Evolutionary conservation across 2,329 filamentous ascomycete genomes (phyloP).

Genomic region (Hirsutella rhossiliensis): DNA sequence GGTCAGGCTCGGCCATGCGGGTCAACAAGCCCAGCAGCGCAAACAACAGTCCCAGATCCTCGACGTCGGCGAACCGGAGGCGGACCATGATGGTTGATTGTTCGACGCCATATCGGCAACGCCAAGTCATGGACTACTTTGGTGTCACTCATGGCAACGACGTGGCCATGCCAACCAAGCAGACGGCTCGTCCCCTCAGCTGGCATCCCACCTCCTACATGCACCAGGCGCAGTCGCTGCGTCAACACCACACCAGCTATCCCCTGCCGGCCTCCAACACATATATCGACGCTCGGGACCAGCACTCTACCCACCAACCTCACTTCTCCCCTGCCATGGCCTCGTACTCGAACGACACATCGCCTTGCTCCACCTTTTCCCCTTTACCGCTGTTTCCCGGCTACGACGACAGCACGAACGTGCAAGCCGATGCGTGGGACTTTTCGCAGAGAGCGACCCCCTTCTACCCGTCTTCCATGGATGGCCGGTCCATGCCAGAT

Average conservation of each 20-base stretch:
- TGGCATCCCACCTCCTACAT: constrained; percentile 59
- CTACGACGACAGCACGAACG: constrained; percentile 25
- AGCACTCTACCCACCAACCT: constrained; percentile 24
- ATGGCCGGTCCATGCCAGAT: constrained; percentile 13
- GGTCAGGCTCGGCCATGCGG: constrained; percentile 39
- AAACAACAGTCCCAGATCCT: constrained; percentile 54
- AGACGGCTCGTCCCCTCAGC: constrained; percentile 33
- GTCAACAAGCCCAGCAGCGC: constrained; percentile 55
- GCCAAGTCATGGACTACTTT: constrained; percentile 30
- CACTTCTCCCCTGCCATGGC: constrained; percentile 39
- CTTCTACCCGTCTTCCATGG: constrained; percentile 12
- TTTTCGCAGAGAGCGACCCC: constrained; percentile 16
- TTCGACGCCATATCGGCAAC: constrained; percentile 30
- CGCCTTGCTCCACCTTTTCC: constrained; percentile 42
- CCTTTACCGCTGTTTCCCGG: constrained; percentile 33
- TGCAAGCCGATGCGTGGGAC: constrained; percentile 26
- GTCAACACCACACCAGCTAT: constrained; percentile 25
- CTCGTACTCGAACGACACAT: constrained; percentile 45
- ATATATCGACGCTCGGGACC: constrained; percentile 28
- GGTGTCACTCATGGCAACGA: constrained; percentile 1
- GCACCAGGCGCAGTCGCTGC: constrained; percentile 22
- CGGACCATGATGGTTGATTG: constrained; percentile 44
- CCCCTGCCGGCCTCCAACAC: constrained; percentile 23
- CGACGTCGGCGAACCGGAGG: constrained; percentile 35
- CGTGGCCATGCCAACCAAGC: constrained; percentile 2